phyloP scores from a whole-genome alignment of 345 rosid species.

The Clarkia xantiana region DNA sequence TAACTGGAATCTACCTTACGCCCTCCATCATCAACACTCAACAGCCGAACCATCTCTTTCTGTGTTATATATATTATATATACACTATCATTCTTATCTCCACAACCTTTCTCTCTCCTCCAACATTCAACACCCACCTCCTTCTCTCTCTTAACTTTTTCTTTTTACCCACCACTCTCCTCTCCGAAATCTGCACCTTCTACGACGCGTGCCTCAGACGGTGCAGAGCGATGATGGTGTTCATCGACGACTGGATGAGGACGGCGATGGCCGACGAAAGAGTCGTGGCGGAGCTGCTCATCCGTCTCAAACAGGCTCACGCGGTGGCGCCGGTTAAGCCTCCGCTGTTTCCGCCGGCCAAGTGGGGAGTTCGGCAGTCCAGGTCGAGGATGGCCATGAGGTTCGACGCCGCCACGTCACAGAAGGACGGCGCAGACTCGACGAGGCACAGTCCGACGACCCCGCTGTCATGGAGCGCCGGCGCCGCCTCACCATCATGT shows the following conservation, averaged over 20 bases:
- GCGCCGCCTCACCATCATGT: conserved; percentile 38
- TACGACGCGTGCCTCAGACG: conserved; percentile 7
- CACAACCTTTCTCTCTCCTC: too few relatives aligned
- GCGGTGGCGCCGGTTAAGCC: conserved; percentile 10
- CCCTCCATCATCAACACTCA: too few relatives aligned
- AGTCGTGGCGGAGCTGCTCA: conserved; percentile 22
- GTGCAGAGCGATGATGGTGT: conserved; percentile 9
- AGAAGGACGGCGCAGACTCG: conserved; percentile 30
- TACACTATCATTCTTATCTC: too few relatives aligned
- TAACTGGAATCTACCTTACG: too few relatives aligned
- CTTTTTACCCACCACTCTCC: not conserved
- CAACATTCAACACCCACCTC: not conserved
- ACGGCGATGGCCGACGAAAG: conserved; percentile 29
- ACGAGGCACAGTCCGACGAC: conserved; percentile 49
- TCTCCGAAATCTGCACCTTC: not conserved
- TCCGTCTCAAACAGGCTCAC: conserved; percentile 17
- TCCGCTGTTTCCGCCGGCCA: conserved; percentile 14
- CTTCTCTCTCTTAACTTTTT: not conserved
- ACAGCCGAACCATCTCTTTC: too few relatives aligned
- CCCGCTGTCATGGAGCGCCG: conserved; percentile 58
- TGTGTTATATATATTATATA: too few relatives aligned
- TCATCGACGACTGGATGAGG: conserved; percentile 22
- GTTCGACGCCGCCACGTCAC: conserved; percentile 14
- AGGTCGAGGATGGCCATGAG: conserved; percentile 29
- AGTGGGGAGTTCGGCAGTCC: conserved; percentile 49